A percentile compares a stretch with the other conserved stretches of the same genome.
Evolutionary conservation across 352 stramenopile genomes (phyloP).

Genomic region (Pythium coloratum): DNA sequence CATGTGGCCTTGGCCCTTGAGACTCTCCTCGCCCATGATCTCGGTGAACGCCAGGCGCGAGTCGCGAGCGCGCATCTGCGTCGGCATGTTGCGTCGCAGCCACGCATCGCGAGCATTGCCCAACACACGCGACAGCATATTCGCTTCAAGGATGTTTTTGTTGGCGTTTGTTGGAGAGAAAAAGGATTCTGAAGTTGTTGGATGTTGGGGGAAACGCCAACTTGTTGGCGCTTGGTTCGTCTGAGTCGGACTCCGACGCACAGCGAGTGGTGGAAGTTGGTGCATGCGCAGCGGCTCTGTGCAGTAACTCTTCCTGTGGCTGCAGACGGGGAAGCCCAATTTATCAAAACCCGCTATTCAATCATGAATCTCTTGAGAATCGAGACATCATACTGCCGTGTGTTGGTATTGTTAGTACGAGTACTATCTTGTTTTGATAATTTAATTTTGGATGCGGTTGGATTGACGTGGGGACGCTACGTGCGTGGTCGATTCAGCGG

Average conservation of each 20-base stretch:
- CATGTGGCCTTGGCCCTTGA: conserved; percentile 31
- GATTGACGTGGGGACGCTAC: conserved; percentile 2
- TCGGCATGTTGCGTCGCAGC: conserved; percentile 19
- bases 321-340: neutral
- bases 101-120: conserved; percentile 19
- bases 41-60: conserved; percentile 43
- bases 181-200: neutral
- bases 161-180: conserved; percentile 2
- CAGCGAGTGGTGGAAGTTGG: conserved; percentile 3
- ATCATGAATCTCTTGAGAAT: no score
- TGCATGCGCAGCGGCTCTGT: neutral
- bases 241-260: neutral
- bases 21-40: conserved; percentile 36
- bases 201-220: conserved; percentile 4
- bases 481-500: neutral
- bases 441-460: neutral
- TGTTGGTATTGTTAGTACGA: neutral
- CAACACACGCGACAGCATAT: conserved; percentile 15
- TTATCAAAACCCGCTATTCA: neutral
- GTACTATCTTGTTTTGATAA: neutral
- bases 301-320: neutral
- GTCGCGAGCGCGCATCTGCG: conserved; percentile 26
- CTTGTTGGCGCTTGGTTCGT: neutral
- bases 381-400: neutral
- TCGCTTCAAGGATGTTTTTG: neutral